Base-by-base conservation (phyloP, 768 basidiomycete genomes). In the Lyophyllum decastes region DNA sequence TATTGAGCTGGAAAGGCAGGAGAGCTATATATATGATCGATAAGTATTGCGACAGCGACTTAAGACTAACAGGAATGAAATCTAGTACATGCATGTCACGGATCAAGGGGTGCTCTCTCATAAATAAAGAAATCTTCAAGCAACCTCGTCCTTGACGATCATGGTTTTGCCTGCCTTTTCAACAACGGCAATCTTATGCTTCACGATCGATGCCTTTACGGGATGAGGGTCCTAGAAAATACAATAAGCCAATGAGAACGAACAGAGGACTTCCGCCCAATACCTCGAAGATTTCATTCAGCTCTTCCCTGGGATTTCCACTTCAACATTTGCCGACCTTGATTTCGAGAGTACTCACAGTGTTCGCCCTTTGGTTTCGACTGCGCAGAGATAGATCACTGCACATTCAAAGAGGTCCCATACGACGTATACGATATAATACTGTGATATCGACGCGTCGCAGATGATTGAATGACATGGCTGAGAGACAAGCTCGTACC, bases 281-380 rank as follows among this genome's bases (percentile, higher is more conserved):
- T 61, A 75, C 76, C 57, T 67, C 61, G 59, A 79, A 79, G 27
- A 79, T 76, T 53, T 78, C 77, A 43, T 77, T 66, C 44, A 78
- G 62, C 58, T 79, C 76, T 68, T 78, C 76, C 22, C 76, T 78
- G 46, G 10, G 41, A 46, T 30, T 47, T 33, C 26, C 33, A 26
- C 25, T 35, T 57, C 43, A 47, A 48, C 38, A 27, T 34, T 45
- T 21, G 19, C 47, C 24, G 22, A 8, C 7, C 5, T 22, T 26
- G 34, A 17, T 48, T 22, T 33, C 9, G 21, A 35, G 25, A 35
- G 21, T 45, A 69, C 77, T 61, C 59, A 77, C 75, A 79, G 64
- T 19, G 78, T 78, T 40, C 76, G 69, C 30, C 78, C 76, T 49
- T 74, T 72, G 2, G 78, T 79, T 56, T 79, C 78, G 1, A 79